phyloP scores from a whole-genome alignment of 495 filamentous ascomycete species.

The Lasiosphaeria hispida region DNA sequence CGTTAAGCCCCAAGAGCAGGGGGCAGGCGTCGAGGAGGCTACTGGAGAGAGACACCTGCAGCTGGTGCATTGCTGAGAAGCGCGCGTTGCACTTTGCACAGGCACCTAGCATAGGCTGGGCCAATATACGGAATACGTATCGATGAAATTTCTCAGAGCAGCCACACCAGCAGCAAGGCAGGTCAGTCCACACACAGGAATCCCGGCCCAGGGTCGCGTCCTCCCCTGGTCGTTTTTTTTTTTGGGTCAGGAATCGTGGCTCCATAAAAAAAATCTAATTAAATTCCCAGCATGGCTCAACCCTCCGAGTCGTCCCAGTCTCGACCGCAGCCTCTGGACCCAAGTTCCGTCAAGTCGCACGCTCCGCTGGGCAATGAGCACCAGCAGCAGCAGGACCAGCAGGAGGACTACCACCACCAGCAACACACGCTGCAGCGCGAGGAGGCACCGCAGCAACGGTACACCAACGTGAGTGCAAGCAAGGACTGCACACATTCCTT shows the following conservation, averaged over 20 bases:
- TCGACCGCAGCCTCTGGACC: slow-evolving; percentile 32
- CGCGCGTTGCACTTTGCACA: slow-evolving; percentile 24
- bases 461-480: slow-evolving; percentile 9
- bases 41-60: slow-evolving; percentile 14
- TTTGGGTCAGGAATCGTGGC: slow-evolving; percentile 36
- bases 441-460: slow-evolving; percentile 4
- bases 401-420: slow-evolving; percentile 15
- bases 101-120: slow-evolving; percentile 22
- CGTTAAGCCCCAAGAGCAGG: slow-evolving; percentile 21
- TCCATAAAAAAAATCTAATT: slow-evolving; percentile 44
- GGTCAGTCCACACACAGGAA: slow-evolving; percentile 35
- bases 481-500: slow-evolving; percentile 13
- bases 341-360: slow-evolving; percentile 29
- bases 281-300: slow-evolving; percentile 45
- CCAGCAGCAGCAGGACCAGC: slow-evolving; percentile 11
- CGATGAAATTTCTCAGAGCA: slow-evolving; percentile 31
- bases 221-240: slow-evolving; percentile 35
- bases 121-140: slow-evolving; percentile 24
- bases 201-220: slow-evolving; percentile 41
- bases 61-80: slow-evolving; percentile 25
- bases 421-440: slow-evolving; percentile 10
- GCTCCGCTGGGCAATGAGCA: slow-evolving; percentile 16
- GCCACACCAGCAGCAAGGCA: slow-evolving; percentile 31
- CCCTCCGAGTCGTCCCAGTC: slow-evolving; percentile 31
- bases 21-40: slow-evolving; percentile 11